Evolutionary conservation across 2,329 filamentous ascomycete genomes (phyloP), one percentile per base, ranked within the genome.

Genomic region (Cladosporium phlei): DNA sequence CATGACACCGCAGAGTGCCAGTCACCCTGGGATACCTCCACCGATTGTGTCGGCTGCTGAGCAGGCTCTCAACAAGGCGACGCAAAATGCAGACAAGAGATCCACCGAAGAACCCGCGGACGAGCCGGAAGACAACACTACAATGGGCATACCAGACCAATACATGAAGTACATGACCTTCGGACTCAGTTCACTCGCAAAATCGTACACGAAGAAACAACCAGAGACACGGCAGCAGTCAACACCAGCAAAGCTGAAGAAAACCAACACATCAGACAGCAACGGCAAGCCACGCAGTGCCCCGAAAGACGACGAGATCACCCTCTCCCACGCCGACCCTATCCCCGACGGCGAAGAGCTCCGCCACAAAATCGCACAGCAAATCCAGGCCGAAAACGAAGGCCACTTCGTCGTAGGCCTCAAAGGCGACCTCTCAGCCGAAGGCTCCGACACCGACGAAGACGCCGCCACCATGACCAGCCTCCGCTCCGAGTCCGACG

Each of bases 351-450:
- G 71, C 8, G 66, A 70, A 38, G 50, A 58, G 17, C 72, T 83
- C 56, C 75, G 83, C 59, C 77, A 75, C 53, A 85, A 81, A 57
- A 71, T 87, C 42, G 86, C 82, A 57, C 52, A 52, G 1, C 70
- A 73, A 44, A 66, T 69, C 22, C 60, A 50, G 10, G 60, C 58
- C 12, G 72, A 75, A 50, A 71, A 70, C 47, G 55, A 61, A n/a
- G 76, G 75, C 1, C 73, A 76, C 53, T 90, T 81, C 57, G 68
- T 89, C 17, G 77, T 90, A 47, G 85, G 85, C 0, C 72, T 88
- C 5, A 75, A 78, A 53, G 84, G 83, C 5, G 74, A 83, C 27
- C 73, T 86, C 24, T 45, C 42, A 2, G 14, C 7, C 2, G 30
- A 34, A 2, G 16, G 22, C 9, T 9, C 32, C 17, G 77, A 81